Evolutionary conservation across 306 rosid genomes (phyloP), one percentile per base, ranked within the genome.

Genomic region (Quercus mongolica): DNA sequence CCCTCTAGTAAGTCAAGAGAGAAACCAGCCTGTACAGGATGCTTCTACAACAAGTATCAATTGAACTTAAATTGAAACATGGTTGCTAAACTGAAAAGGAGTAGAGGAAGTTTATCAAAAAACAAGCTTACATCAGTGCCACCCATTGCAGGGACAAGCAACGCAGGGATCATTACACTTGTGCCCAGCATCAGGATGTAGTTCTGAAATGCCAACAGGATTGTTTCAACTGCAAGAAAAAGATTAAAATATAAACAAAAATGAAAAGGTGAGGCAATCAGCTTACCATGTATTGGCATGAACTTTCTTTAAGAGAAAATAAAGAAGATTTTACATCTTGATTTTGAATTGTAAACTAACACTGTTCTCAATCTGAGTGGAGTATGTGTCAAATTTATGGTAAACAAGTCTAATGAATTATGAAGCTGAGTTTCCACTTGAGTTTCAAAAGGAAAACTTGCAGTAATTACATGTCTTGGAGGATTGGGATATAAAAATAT

Each of bases 131-230:
- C 99, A 88, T 86, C 85, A 77, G 84, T 88, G 84, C 99, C 99
- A 76, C 99, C 99, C 99, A 95, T 95, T 73, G 85, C 94, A 15
- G 87, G 99, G 65, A 95, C 99, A 11, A 92, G 85, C 58, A 85
- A 1, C 4, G 99, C 84, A 44, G 99, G 99, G 82, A 95, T 89
- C 97, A 95, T 91, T 23, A 95, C 99, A 82, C 93, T 92, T 56
- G 97, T 95, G 58, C 99, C 99, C 71, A 95, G 86, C 97, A 92
- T 91, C 91, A 92, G 69, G 74, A 95, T 92, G 92, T 95, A 95
- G 79, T 95, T 92, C 84, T 95, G 99, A 86, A 95, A 95, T 84
- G 97, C 99, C 65, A 95, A 85, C 41, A 90, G 69, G 38, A 95
- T 86, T 65, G 98, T 91, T 90, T 95, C 98, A 75, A 79, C 99